These are phyloP conservation scores for Xylaria sp. DNA, from an alignment of 495 filamentous ascomycete genomes.

Conservation along the genomic window DNA sequence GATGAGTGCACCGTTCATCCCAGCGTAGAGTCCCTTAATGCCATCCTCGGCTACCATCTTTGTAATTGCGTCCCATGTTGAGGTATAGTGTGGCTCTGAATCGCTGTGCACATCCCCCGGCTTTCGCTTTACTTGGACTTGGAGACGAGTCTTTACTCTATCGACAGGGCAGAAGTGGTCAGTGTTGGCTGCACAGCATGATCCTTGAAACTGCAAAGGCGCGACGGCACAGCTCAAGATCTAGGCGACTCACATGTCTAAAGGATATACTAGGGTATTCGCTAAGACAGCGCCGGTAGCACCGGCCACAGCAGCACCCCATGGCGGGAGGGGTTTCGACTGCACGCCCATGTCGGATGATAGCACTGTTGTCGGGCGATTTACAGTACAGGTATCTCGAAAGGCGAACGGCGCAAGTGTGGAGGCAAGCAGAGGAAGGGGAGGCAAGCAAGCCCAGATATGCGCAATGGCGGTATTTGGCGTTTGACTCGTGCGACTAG, in stretches of 20 bases:
- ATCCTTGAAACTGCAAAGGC: background rate
- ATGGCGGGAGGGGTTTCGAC: constrained; percentile 89
- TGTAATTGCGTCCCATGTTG: constrained; percentile 83
- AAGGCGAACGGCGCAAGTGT: constrained; percentile 2
- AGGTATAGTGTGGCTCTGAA: constrained; percentile 75
- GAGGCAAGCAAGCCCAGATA: constrained; percentile 13
- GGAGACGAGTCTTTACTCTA: constrained; percentile 95
- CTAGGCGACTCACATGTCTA: constrained; percentile 80
- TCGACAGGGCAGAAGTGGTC: constrained; percentile 20
- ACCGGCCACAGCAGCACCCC: constrained; percentile 92
- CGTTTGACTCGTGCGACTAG: background rate
- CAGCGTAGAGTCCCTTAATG: constrained; percentile 81
- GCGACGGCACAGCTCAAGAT: background rate
- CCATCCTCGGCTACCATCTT: constrained; percentile 89
- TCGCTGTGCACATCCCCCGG: constrained; percentile 47
- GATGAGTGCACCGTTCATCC: constrained; percentile 82
- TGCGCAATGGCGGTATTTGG: constrained; percentile 1
- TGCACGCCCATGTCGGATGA: constrained; percentile 70
- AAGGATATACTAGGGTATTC: constrained; percentile 94
- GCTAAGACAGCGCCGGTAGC: constrained; percentile 93
- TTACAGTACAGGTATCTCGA: background rate
- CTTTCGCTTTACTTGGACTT: constrained; percentile 88
- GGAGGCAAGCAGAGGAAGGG: background rate
- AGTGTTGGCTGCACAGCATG: background rate
- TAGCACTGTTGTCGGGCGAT: background rate